Percentiles rank a stretch among this genome's conserved stretches.
These are phyloP conservation scores for Mucor irregularis DNA, from an alignment of 371 early-diverging fungal species.

Conservation along the genomic window DNA sequence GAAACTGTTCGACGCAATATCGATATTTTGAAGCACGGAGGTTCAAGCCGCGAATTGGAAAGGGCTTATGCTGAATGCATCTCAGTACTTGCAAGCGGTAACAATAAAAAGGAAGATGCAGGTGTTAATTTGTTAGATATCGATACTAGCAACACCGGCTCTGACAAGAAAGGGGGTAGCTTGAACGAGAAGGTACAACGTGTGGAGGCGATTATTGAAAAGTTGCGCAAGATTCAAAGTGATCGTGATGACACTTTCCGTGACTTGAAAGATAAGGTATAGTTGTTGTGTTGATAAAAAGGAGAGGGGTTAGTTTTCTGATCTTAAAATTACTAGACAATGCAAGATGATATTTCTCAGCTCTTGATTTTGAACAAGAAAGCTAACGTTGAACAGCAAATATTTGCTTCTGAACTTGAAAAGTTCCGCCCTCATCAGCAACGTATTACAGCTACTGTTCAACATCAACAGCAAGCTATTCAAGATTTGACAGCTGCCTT, in stretches of 20 bases:
- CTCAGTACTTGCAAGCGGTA: constrained; percentile 24
- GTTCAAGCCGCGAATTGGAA: constrained; percentile 62
- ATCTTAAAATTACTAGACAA: constrained; percentile 48
- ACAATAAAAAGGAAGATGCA: constrained; percentile 25
- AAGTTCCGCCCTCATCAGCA: constrained; percentile 85
- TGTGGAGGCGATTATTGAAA: constrained; percentile 72
- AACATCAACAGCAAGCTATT: constrained; percentile 76
- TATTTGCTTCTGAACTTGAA: constrained; percentile 88
- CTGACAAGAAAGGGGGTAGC: constrained; percentile 19
- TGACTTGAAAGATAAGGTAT: constrained; percentile 84
- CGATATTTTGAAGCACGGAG: constrained; percentile 57
- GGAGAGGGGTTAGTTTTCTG: not conserved
- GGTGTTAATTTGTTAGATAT: constrained; percentile 64
- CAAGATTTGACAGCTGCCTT: constrained; percentile 76
- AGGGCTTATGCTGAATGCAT: constrained; percentile 62
- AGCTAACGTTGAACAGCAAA: constrained; percentile 75
- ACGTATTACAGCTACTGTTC: constrained; percentile 72
- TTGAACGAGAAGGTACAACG: constrained; percentile 56
- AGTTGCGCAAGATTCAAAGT: constrained; percentile 75
- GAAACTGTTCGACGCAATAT: constrained; percentile 56
- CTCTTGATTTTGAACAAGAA: constrained; percentile 82
- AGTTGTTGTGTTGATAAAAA: too few species aligned
- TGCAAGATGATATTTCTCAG: constrained; percentile 89
- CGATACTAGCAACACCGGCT: constrained; percentile 47
- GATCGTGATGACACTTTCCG: constrained; percentile 76